Evolutionary conservation across 192 early-diverging fungal species (phyloP).

Genomic region (Entomortierella parvispora): DNA sequence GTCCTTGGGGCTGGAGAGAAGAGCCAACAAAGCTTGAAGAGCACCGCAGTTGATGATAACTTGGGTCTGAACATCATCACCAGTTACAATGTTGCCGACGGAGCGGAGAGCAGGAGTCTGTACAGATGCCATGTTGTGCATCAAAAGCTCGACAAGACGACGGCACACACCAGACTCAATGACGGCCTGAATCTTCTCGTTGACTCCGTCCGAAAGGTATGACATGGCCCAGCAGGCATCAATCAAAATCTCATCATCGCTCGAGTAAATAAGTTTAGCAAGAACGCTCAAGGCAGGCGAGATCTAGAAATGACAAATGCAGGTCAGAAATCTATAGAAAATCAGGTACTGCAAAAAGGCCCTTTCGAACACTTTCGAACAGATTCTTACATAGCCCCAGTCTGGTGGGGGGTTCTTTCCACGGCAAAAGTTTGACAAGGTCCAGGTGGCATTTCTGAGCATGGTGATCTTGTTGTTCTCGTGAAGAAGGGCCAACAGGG

Average conservation of each 20-base stretch:
- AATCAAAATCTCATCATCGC: conserved; percentile 95
- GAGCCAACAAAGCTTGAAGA: conserved; percentile 79
- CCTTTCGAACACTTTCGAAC: too few relatives aligned
- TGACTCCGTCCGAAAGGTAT: conserved; percentile 96
- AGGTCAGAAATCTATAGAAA: neutral
- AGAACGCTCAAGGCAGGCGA: conserved; percentile 87
- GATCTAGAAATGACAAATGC: conserved; percentile 67
- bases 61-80: conserved; percentile 97
- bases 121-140: conserved; percentile 87
- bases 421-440: conserved; percentile 98
- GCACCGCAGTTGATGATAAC: conserved; percentile 93
- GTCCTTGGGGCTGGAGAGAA: conserved; percentile 91
- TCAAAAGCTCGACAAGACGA: conserved; percentile 92
- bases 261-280: conserved; percentile 89
- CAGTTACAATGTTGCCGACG: conserved; percentile 99
- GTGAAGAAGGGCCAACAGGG: conserved; percentile 88
- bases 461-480: conserved; percentile 95
- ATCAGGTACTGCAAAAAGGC: too few relatives aligned
- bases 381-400: conserved; percentile 79
- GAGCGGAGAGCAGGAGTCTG: conserved; percentile 98
- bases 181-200: conserved; percentile 98
- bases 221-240: conserved; percentile 99
- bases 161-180: conserved; percentile 95
- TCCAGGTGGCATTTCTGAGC: conserved; percentile 99
- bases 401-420: conserved; percentile 97